Percentiles rank a stretch among this genome's conserved stretches.
Evolutionary conservation across 345 rosid genomes (phyloP).

Genomic region (Jatropha curcas): DNA sequence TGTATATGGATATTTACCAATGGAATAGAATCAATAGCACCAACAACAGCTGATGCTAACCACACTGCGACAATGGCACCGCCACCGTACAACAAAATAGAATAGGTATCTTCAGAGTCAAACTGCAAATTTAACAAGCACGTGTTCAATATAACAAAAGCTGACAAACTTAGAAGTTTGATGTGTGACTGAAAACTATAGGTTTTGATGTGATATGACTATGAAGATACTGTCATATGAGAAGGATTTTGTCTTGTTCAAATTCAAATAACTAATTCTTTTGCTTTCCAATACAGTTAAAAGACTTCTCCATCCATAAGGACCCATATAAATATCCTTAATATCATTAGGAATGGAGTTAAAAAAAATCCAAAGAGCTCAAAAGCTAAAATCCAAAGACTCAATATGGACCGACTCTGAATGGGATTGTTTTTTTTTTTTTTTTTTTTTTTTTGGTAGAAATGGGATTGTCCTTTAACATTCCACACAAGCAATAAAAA

Average conservation of each 20-base stretch:
- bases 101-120: conserved; percentile 57
- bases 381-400: too few species aligned
- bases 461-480: not conserved
- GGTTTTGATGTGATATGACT: not conserved
- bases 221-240: not conserved
- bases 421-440: too few species aligned
- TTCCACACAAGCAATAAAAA: not conserved
- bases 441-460: too few species aligned
- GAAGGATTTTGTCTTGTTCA: not conserved
- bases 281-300: not conserved
- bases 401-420: too few species aligned
- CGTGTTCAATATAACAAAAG: not conserved
- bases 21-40: conserved; percentile 83
- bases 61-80: conserved; percentile 69
- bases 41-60: conserved; percentile 58
- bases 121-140: conserved; percentile 41
- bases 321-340: not conserved
- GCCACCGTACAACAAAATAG: conserved; percentile 56
- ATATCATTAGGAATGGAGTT: not conserved
- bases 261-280: not conserved
- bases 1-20: conserved; percentile 47
- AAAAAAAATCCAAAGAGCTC: not conserved
- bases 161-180: not conserved
- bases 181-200: not conserved
- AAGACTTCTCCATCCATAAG: not conserved